phyloP scores from a whole-genome alignment of 1,284 basidiomycete species.

The Ganoderma boninense region DNA sequence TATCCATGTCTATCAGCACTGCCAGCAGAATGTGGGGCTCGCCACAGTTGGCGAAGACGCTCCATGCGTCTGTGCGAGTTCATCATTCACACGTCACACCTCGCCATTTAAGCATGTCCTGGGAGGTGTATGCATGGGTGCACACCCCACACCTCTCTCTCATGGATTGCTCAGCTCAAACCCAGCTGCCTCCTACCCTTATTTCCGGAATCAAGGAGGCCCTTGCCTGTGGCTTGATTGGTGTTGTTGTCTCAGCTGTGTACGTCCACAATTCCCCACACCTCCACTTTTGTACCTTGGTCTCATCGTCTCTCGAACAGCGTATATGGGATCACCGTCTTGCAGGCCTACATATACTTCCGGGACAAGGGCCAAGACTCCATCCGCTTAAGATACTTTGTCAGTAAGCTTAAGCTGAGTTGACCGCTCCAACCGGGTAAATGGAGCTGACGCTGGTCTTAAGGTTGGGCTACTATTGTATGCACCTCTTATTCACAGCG shows the following conservation, averaged over 20 bases:
- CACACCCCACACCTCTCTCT: neutral
- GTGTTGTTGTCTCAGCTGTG: neutral
- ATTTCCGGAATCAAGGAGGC: neutral
- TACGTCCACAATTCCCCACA: neutral
- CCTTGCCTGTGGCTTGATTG: neutral
- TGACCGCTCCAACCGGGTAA: neutral
- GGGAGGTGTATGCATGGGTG: neutral
- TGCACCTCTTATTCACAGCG: neutral
- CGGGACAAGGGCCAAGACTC: neutral
- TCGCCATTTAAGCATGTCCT: neutral
- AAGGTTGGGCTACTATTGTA: neutral
- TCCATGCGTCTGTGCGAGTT: neutral
- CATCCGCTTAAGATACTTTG: neutral
- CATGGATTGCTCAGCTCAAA: neutral
- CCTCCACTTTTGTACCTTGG: neutral
- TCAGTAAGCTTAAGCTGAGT: neutral
- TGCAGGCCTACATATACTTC: conserved; percentile 1
- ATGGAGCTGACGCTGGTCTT: neutral
- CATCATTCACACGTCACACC: neutral
- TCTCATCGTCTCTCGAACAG: neutral
- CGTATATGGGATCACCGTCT: neutral
- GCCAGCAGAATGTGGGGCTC: neutral
- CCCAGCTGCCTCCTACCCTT: neutral
- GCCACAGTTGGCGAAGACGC: neutral
- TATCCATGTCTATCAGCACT: neutral